Conservation (phyloP, 2,329 filamentous ascomycete genomes). For the Teratosphaeria zuluensis region DNA sequence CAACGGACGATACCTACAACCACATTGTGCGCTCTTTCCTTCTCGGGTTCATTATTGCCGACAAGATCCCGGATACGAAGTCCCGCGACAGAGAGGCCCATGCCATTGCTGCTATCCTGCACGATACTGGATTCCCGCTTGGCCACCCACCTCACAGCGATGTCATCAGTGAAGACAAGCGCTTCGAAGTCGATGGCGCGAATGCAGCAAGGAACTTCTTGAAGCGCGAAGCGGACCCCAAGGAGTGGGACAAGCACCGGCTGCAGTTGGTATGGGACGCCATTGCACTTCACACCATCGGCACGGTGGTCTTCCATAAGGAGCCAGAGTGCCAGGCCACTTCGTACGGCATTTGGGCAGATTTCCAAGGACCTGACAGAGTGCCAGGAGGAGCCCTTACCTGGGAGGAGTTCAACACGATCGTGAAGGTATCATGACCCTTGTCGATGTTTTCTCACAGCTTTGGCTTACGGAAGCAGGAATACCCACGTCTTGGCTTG, state of each 20-base stretch:
- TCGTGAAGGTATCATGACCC: constrained; percentile 6
- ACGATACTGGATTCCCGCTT: constrained; percentile 32
- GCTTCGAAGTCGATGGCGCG: constrained; percentile 44
- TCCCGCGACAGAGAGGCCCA: constrained; percentile 13
- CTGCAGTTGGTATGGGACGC: constrained; percentile 41
- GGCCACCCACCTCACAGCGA: constrained; percentile 32
- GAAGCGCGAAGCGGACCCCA: constrained; percentile 10
- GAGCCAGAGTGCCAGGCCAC: constrained; percentile 32
- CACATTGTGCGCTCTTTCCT: constrained; percentile 32
- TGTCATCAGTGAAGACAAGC: constrained; percentile 34
- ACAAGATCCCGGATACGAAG: constrained; percentile 22
- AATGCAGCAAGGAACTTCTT: constrained; percentile 36
- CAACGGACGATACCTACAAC: constrained; percentile 27
- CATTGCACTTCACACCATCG: constrained; percentile 38
- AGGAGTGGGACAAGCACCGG: constrained; percentile 31
- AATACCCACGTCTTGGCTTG: constrained; percentile 29
- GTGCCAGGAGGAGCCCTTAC: constrained; percentile 11
- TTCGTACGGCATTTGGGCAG: constrained; percentile 13
- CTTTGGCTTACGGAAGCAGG: constrained; percentile 1
- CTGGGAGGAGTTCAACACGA: constrained; percentile 12
- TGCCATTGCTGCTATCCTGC: constrained; percentile 19
- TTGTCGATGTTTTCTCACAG: background rate
- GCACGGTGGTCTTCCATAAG: constrained; percentile 33
- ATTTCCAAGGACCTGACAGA: constrained; percentile 13
- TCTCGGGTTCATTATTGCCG: constrained; percentile 27